A percentile compares a stretch with the other conserved stretches of the same genome.
Evolutionary conservation across 1,284 basidiomycete genomes (phyloP).

Genomic region (Neonothopanus nambi): DNA sequence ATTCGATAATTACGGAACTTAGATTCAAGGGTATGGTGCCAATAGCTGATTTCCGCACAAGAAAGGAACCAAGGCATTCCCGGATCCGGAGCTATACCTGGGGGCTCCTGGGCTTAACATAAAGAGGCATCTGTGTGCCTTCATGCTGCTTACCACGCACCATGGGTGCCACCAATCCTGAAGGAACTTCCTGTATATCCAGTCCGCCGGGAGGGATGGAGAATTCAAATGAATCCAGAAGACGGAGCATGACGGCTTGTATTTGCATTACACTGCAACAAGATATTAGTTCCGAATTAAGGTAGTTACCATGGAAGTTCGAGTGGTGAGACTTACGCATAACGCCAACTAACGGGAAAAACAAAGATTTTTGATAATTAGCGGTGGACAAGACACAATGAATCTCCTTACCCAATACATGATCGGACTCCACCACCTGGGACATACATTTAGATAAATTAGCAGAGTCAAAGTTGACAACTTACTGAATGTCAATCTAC

Average conservation of each 20-base stretch:
- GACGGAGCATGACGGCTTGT: slow-evolving; percentile 21
- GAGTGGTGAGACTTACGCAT: not conserved
- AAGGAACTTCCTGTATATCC: slow-evolving; percentile 19
- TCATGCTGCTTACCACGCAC: slow-evolving; percentile 19
- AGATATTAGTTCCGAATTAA: not conserved
- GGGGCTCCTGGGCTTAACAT: not conserved
- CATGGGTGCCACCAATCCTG: slow-evolving; percentile 25
- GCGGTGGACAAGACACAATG: not conserved
- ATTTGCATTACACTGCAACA: slow-evolving; percentile 1
- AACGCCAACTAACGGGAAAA: not conserved
- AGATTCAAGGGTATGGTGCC: no score
- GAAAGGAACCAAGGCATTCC: no score
- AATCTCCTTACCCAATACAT: not conserved
- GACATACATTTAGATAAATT: not conserved
- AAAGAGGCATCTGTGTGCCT: slow-evolving; percentile 21
- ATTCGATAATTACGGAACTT: no score
- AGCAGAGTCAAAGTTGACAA: not conserved
- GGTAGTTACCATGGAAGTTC: not conserved
- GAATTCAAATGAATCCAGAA: slow-evolving; percentile 27
- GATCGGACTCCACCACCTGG: slow-evolving; percentile 17
- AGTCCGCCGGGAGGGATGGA: slow-evolving; percentile 15
- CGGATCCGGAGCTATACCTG: no score
- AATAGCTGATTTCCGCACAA: no score
- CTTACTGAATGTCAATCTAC: not conserved
- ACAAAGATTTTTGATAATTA: no score